Conservation (phyloP, 192 early-diverging fungal genomes). For the Backusella psychrophila region DNA sequence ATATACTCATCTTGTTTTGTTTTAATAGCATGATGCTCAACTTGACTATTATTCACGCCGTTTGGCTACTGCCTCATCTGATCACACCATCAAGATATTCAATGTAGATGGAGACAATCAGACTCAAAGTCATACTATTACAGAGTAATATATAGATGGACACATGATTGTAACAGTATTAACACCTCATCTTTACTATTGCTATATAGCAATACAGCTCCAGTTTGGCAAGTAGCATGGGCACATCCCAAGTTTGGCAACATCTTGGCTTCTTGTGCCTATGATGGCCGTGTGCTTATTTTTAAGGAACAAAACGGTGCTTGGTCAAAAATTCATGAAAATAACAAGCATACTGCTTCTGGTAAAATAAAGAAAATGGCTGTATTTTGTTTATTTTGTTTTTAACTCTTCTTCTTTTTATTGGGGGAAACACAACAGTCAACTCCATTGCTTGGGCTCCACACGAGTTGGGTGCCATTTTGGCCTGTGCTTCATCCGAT, state of each 20-base stretch:
- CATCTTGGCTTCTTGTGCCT: slow-evolving; percentile 94
- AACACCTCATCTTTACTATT: background rate
- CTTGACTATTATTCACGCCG: slow-evolving; percentile 74
- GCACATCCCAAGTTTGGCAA: slow-evolving; percentile 98
- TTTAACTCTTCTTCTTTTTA: background rate
- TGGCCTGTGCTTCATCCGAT: slow-evolving; percentile 93
- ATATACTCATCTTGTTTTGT: background rate
- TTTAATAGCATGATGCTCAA: slow-evolving; percentile 58
- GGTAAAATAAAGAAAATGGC: slow-evolving; percentile 45
- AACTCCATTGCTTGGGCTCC: slow-evolving; percentile 97
- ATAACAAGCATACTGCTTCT: slow-evolving; percentile 85
- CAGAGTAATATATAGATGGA: slow-evolving; percentile 49
- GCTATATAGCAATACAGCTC: slow-evolving; percentile 82
- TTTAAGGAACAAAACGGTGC: slow-evolving; percentile 90
- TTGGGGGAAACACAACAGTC: slow-evolving; percentile 50
- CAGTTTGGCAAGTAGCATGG: slow-evolving; percentile 99
- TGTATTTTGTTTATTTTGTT: background rate
- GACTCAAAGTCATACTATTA: slow-evolving; percentile 63
- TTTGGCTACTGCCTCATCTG: slow-evolving; percentile 98
- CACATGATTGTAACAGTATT: background rate
- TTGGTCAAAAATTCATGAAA: slow-evolving; percentile 85
- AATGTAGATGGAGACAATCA: slow-evolving; percentile 80
- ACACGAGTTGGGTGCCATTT: slow-evolving; percentile 90
- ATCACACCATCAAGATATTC: slow-evolving; percentile 91
- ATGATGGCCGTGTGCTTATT: slow-evolving; percentile 93